These are phyloP conservation scores for Ilex asprella DNA, from an alignment of 257 asterid genomes.

Conservation along the genomic window DNA sequence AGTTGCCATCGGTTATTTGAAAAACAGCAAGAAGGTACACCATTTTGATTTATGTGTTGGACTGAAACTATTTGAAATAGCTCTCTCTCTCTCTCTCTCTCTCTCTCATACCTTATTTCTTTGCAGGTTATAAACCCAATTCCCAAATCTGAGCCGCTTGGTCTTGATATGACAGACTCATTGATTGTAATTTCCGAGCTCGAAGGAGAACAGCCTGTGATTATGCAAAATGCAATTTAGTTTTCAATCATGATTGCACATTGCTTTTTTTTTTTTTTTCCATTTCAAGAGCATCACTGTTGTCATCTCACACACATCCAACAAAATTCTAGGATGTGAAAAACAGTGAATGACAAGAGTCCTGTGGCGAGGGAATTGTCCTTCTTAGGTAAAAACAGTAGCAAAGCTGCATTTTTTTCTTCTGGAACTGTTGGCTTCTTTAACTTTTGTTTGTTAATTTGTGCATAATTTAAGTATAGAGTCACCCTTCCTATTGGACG, in stretches of 20 bases:
- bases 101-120: background rate
- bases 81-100: background rate
- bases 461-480: no score
- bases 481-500: no score
- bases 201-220: conserved; percentile 67
- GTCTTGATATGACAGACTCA: conserved; percentile 46
- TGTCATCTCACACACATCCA: no score
- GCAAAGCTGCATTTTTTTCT: no score
- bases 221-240: conserved; percentile 11
- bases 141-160: conserved; percentile 64
- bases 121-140: conserved; percentile 83
- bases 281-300: background rate
- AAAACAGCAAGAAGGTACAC: conserved; percentile 63
- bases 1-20: conserved; percentile 90
- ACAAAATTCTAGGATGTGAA: no score
- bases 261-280: background rate
- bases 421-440: no score
- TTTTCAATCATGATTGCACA: no score
- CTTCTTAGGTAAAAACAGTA: no score
- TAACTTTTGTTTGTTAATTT: no score
- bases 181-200: conserved; percentile 86
- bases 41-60: background rate
- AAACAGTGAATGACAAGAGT: no score
- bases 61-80: background rate
- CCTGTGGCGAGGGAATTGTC: background rate